Evolutionary conservation across 495 filamentous ascomycete genomes (phyloP), one percentile per base, ranked within the genome.

Genomic region (Xylaria sp.): DNA sequence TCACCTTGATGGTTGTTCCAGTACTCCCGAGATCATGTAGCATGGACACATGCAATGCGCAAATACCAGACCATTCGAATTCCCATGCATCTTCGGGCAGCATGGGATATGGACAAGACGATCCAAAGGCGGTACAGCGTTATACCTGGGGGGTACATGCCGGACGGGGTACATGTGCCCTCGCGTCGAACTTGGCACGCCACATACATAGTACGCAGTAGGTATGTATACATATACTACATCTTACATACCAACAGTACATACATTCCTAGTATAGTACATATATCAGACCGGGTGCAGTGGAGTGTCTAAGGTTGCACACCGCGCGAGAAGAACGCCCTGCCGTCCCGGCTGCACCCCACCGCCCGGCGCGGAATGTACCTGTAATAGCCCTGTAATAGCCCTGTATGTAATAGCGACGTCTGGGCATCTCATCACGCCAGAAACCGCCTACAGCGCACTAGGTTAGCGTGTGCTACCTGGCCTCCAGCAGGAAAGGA

Each of bases 361-460:
- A 61, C 58, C 55, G 15, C 31, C 24, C 11, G 21, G 53, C 8
- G 55, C 55, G 55, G 55, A 35, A 58, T 31, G 55, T 58, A 58
- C 55, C 15, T 58, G 1, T 58, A 31, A 40, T 40, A 58, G 35
- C 35, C 35, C 35, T 37, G 35, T 37, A 37, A 8, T n/a, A n/a
- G n/a, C n/a, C n/a, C n/a, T n/a, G n/a, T n/a, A n/a, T 37, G 35
- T 37, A 37, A 8, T 40, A 58, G 58, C 33, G 11, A 31, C 40
- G 21, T 46, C 37, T 62, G 40, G 9, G 12, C n/a, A 37, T 61
- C 19, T 61, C 35, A 41, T 40, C 58, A 61, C 58, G 41, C 58
- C 35, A 61, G 58, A 41, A 61, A 61, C 33, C 15, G 12, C 21
- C 24, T 15, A 12, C 9, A 14, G 11, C 12, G 40, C 35, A n/a